Conservation (phyloP, 495 filamentous ascomycete species). For the Penicillium cosmopolitanum region DNA sequence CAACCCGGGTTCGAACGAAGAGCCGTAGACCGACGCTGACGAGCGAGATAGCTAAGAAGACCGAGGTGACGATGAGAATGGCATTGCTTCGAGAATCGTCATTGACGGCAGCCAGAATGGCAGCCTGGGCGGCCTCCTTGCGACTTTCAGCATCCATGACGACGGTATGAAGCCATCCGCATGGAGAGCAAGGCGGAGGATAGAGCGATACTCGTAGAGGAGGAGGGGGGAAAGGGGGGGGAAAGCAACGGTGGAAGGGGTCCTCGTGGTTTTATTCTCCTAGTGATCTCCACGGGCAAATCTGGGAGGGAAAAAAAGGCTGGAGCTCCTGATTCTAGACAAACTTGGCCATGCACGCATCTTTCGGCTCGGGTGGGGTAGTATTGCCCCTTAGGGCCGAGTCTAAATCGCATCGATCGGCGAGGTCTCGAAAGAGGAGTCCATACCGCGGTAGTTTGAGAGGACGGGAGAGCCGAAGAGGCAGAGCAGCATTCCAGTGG, state of each 20-base stretch:
- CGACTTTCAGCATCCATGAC: constrained; percentile 21
- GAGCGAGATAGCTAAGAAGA: constrained; percentile 35
- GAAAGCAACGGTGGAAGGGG: not conserved
- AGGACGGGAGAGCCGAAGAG: not conserved
- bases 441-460: not conserved
- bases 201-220: not conserved
- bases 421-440: constrained; percentile 9
- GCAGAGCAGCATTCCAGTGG: not conserved
- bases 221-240: not conserved
- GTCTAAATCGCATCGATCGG: constrained; percentile 21
- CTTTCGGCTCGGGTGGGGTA: constrained; percentile 17
- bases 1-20: constrained; percentile 36
- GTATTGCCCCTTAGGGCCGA: constrained; percentile 24
- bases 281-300: constrained; percentile 23
- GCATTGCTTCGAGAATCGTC: constrained; percentile 29
- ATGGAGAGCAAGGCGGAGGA: not conserved
- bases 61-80: constrained; percentile 34
- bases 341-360: constrained; percentile 1
- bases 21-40: constrained; percentile 31
- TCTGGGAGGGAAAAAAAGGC: constrained; percentile 9
- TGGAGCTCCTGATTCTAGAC: constrained; percentile 18
- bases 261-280: constrained; percentile 24
- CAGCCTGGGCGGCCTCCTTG: constrained; percentile 8
- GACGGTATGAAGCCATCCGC: constrained; percentile 17
- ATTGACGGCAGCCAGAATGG: constrained; percentile 16